A percentile compares a stretch with the other conserved stretches of the same genome.
These are phyloP conservation scores for Suaeda aralocaspica DNA, from an alignment of 148 eudicot species.

Conservation along the genomic window DNA sequence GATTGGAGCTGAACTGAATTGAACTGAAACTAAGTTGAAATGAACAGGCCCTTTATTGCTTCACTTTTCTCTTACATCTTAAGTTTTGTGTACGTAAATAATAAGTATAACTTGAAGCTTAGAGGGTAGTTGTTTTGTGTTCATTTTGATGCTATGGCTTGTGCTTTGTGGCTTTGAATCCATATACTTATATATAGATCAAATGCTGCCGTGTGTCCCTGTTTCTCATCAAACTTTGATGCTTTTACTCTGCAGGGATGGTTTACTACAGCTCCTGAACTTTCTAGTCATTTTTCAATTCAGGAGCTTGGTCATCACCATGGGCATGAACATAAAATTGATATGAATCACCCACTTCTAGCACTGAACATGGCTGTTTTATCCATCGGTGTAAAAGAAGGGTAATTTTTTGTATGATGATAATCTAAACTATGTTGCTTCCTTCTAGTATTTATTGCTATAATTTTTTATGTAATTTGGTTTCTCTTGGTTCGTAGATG, in stretches of 20 bases:
- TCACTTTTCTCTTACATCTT: no score
- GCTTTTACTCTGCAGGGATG: slow-evolving; percentile 43
- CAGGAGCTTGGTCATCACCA: slow-evolving; percentile 47
- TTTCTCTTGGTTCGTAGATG: slow-evolving; percentile 5
- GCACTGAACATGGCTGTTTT: slow-evolving; percentile 76
- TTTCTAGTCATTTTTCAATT: slow-evolving; percentile 45
- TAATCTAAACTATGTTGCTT: background rate
- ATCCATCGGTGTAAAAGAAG: slow-evolving; percentile 83
- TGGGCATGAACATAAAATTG: slow-evolving; percentile 74
- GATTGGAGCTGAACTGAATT: no score
- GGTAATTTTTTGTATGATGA: slow-evolving; percentile 37
- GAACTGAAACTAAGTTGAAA: no score
- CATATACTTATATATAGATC: background rate
- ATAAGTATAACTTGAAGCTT: background rate
- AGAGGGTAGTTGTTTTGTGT: background rate
- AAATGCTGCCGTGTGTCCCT: background rate
- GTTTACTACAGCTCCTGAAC: slow-evolving; percentile 52
- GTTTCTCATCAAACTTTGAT: background rate
- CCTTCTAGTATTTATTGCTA: background rate
- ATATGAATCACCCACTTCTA: slow-evolving; percentile 84
- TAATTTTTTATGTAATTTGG: background rate
- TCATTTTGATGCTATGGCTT: background rate
- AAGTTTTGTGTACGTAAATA: no score
- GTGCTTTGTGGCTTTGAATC: background rate
- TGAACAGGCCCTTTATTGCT: no score